Base-by-base conservation (phyloP, 176 grass and related monocot genomes). In the Oryza meyeriana region DNA sequence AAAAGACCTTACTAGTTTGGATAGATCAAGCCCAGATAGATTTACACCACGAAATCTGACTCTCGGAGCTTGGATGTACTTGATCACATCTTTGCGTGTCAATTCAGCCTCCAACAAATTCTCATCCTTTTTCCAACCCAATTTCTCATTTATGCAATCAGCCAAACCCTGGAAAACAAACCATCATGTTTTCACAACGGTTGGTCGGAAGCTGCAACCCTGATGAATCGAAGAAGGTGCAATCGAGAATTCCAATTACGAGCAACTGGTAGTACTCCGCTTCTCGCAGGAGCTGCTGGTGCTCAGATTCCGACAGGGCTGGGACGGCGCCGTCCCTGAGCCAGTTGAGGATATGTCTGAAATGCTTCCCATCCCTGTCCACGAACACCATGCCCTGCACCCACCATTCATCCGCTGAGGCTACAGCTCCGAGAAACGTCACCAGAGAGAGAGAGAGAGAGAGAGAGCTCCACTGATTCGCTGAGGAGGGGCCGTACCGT, bases 201-300 rank as follows among this genome's bases (percentile, higher is more conserved):
- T 35, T 63, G 30, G 26, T 55, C 41, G 3, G 1, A 64, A 85
- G 38, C 10, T 76, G 6, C 34, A 71, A 39, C 47, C 62, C 17
- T 33, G 40, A 35, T 28, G n/a, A 69, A 80, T 13, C 7, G 41
- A 81, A 76, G 1, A 28, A 76, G 8, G 27, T 14, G 14, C 61
- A 9, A 64, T 64, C 7, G 75, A 61, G 22, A 32, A 17, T 69
- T 69, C 66, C 14, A 30, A 79, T 78, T 94, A 94, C 92, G 64
- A 94, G 73, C 78, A 94, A 50, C 81, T 98, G 92, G 84, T 89
- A 94, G 81, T 98, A 98, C 90, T 98, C 90, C 65, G 95, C 95
- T 77, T 98, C 95, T 28, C 84, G 81, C 67, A 98, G 80, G 55
- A 98, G 81, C 33, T 94, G 88, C 73, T 93, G 86, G 79, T 91